phyloP scores from a whole-genome alignment of 345 rosid genomes.

The Noccaea caerulescens region DNA sequence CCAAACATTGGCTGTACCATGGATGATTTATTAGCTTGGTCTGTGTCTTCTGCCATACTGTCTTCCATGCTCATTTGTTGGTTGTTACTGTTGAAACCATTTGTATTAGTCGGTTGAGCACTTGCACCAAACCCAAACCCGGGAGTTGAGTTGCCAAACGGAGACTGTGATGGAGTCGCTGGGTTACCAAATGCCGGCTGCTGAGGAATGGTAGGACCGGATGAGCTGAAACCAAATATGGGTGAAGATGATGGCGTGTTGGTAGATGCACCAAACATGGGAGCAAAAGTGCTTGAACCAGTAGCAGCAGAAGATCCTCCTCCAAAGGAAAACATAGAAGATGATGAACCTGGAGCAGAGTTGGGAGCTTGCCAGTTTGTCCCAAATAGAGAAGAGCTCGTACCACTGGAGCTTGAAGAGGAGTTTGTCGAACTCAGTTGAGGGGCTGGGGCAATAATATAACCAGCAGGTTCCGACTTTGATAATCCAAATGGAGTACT shows the following conservation, averaged over 20 bases:
- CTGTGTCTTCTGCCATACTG: slow-evolving; percentile 96
- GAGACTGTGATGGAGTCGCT: slow-evolving; percentile 52
- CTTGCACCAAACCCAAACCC: slow-evolving; percentile 55
- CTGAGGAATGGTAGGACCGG: slow-evolving; percentile 51
- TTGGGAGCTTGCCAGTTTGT: slow-evolving; percentile 62
- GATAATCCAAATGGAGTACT: slow-evolving; percentile 60
- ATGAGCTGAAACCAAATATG: slow-evolving; percentile 56
- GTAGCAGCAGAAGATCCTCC: slow-evolving; percentile 54
- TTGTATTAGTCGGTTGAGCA: slow-evolving; percentile 28
- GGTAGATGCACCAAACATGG: slow-evolving; percentile 57
- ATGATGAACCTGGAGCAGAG: slow-evolving; percentile 47
- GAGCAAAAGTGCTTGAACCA: slow-evolving; percentile 43
- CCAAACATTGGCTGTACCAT: slow-evolving; percentile 51
- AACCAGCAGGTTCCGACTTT: slow-evolving; percentile 45
- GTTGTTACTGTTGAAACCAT: slow-evolving; percentile 64
- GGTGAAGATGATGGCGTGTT: slow-evolving; percentile 52
- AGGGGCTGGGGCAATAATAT: slow-evolving; percentile 56
- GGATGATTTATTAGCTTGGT: slow-evolving; percentile 56
- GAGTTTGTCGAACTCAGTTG: slow-evolving; percentile 50
- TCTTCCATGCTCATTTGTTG: slow-evolving; percentile 86
- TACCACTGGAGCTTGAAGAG: slow-evolving; percentile 55
- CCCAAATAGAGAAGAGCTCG: slow-evolving; percentile 51
- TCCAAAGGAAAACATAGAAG: slow-evolving; percentile 53
- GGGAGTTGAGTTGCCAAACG: slow-evolving; percentile 56
- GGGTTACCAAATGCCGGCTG: slow-evolving; percentile 58